These are phyloP conservation scores for Suillus weaverae DNA, from an alignment of 768 basidiomycete species.

Conservation along the genomic window DNA sequence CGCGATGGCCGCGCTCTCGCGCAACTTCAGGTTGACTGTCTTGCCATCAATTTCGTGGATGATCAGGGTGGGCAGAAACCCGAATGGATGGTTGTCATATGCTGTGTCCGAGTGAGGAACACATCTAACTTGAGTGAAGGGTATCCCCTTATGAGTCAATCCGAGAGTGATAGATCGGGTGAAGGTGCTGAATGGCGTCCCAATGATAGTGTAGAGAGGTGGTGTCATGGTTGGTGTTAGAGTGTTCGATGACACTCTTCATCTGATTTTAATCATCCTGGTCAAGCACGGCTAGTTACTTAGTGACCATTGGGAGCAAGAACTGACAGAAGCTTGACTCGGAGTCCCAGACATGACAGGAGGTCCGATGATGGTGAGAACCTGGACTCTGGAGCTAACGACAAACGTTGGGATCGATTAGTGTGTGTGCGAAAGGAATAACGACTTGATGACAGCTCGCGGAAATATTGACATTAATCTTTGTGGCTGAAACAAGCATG, in stretches of 20 bases:
- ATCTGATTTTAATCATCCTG: background rate
- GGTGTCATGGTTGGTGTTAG: slow-evolving; percentile 16
- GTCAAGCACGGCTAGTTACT: background rate
- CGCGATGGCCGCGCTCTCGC: slow-evolving; percentile 31
- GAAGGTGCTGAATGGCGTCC: slow-evolving; percentile 35
- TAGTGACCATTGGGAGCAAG: background rate
- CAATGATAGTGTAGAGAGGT: slow-evolving; percentile 28
- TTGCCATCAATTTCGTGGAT: slow-evolving; percentile 28
- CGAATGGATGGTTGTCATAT: slow-evolving; percentile 30
- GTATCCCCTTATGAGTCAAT: slow-evolving; percentile 26
- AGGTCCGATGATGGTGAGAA: background rate
- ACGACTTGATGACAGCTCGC: background rate
- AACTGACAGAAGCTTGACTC: background rate
- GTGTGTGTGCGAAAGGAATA: background rate
- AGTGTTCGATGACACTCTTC: background rate
- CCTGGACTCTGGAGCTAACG: background rate
- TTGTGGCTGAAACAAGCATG: background rate
- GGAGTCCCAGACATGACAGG: background rate
- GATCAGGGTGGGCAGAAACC: slow-evolving; percentile 32
- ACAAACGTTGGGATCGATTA: background rate
- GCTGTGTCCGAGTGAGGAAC: slow-evolving; percentile 31
- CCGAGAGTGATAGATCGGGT: slow-evolving; percentile 33
- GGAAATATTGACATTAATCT: background rate
- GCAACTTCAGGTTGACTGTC: slow-evolving; percentile 23
- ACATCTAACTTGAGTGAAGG: slow-evolving; percentile 27